Percentiles rank a stretch among this genome's conserved stretches.
Conservation (phyloP, 2,329 filamentous ascomycete genomes). For the Raffaelea arxii region DNA sequence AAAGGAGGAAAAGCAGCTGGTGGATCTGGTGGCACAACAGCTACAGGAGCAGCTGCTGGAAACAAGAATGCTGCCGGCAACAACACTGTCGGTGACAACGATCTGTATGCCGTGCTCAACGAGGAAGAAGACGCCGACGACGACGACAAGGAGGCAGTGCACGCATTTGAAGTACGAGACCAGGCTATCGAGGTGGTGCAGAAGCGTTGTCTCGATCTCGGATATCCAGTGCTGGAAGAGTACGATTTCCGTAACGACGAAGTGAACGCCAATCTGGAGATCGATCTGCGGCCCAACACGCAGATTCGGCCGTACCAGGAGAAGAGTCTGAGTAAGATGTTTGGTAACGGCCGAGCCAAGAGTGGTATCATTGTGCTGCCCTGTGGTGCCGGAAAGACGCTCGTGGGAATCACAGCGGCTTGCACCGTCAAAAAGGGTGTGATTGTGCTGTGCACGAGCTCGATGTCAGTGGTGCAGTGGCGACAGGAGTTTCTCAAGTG, state of each 20-base stretch:
- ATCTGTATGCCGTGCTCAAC: slow-evolving; percentile 40
- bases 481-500: slow-evolving; percentile 93
- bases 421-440: slow-evolving; percentile 97
- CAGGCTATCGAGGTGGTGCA: slow-evolving; percentile 77
- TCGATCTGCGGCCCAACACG: slow-evolving; percentile 80
- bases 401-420: slow-evolving; percentile 96
- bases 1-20: neutral
- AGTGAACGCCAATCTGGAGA: slow-evolving; percentile 82
- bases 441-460: slow-evolving; percentile 91
- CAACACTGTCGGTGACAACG: slow-evolving; percentile 30
- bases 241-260: slow-evolving; percentile 95
- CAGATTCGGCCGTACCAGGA: slow-evolving; percentile 94
- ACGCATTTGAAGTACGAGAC: slow-evolving; percentile 85
- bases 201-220: slow-evolving; percentile 78
- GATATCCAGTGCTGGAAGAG: slow-evolving; percentile 83
- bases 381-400: slow-evolving; percentile 91
- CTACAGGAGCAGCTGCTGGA: neutral
- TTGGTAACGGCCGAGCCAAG: slow-evolving; percentile 93
- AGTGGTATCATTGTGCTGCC: slow-evolving; percentile 96
- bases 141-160: slow-evolving; percentile 68
- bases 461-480: slow-evolving; percentile 98
- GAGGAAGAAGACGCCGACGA: slow-evolving; percentile 81
- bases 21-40: neutral
- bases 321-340: slow-evolving; percentile 98
- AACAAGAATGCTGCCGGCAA: neutral